Conservation (phyloP, 495 filamentous ascomycete species). For the Penicillium angulare region DNA sequence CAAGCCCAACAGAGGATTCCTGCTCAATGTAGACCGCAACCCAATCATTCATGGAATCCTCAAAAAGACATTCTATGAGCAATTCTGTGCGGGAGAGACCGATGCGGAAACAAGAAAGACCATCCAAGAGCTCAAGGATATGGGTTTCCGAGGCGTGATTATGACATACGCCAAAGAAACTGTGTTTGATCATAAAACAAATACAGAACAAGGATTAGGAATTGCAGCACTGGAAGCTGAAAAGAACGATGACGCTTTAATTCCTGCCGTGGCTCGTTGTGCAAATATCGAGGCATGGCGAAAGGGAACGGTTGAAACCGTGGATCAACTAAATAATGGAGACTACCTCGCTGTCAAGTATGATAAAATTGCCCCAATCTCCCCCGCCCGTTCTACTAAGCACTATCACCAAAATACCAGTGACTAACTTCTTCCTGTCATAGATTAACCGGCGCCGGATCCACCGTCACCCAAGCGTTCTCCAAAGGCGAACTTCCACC, state of each 20-base stretch:
- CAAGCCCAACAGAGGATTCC: constrained; percentile 22
- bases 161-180: constrained; percentile 48
- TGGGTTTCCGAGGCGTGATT: constrained; percentile 46
- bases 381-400: too few species aligned
- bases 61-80: constrained; percentile 46
- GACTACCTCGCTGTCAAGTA: constrained; percentile 84
- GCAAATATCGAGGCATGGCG: constrained; percentile 68
- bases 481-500: constrained; percentile 28
- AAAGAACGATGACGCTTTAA: constrained; percentile 6
- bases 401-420: too few species aligned
- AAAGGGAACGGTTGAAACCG: constrained; percentile 67
- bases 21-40: constrained; percentile 45
- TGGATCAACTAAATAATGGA: constrained; percentile 60
- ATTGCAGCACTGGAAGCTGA: constrained; percentile 18
- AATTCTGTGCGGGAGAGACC: constrained; percentile 49
- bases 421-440: not conserved
- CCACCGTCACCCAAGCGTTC: constrained; percentile 30
- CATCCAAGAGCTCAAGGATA: constrained; percentile 34
- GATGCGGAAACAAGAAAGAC: constrained; percentile 30
- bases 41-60: constrained; percentile 37
- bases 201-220: constrained; percentile 25
- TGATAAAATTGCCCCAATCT: constrained; percentile 8
- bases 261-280: constrained; percentile 16
- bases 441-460: constrained; percentile 34
- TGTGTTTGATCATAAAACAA: constrained; percentile 36